Percentiles rank a stretch among this genome's conserved stretches.
phyloP scores from a whole-genome alignment of 306 rosid genomes.

The Hylodesmum podocarpum region DNA sequence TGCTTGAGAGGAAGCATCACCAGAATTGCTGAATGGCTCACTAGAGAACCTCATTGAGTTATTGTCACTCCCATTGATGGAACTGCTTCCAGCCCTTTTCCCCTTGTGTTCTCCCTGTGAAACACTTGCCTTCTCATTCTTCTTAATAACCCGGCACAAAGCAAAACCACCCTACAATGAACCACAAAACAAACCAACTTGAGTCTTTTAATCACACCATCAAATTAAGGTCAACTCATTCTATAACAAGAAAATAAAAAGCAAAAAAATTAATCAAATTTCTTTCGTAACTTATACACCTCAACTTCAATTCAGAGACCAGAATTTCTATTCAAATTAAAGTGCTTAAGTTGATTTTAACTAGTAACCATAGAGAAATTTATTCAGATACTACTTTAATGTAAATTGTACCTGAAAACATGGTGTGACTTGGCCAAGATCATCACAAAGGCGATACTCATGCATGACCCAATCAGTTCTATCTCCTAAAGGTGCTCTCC shows the following conservation, averaged over 20 bases:
- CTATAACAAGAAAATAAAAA: neutral
- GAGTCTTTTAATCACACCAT: neutral
- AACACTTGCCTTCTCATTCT: slow-evolving; percentile 57
- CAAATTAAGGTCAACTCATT: neutral
- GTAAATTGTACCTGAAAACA: slow-evolving; percentile 53
- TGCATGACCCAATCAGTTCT: slow-evolving; percentile 92
- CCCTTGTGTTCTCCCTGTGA: slow-evolving; percentile 46
- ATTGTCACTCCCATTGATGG: slow-evolving; percentile 41
- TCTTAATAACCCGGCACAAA: slow-evolving; percentile 80
- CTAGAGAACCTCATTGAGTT: slow-evolving; percentile 29
- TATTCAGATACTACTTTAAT: neutral
- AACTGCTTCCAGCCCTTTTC: slow-evolving; percentile 42
- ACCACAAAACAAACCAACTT: neutral
- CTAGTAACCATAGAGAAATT: neutral
- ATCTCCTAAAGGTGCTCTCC: slow-evolving; percentile 86
- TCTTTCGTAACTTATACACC: neutral
- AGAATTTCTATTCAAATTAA: neutral
- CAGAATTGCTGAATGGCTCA: slow-evolving; percentile 42
- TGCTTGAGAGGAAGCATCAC: slow-evolving; percentile 50
- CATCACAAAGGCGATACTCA: slow-evolving; percentile 73
- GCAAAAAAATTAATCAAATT: neutral
- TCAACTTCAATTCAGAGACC: neutral
- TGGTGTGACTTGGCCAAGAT: slow-evolving; percentile 52
- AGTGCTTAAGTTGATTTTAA: neutral
- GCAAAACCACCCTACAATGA: slow-evolving; percentile 67